These are phyloP conservation scores for Rhizophora apiculata DNA, from an alignment of 345 rosid genomes.

Conservation along the genomic window DNA sequence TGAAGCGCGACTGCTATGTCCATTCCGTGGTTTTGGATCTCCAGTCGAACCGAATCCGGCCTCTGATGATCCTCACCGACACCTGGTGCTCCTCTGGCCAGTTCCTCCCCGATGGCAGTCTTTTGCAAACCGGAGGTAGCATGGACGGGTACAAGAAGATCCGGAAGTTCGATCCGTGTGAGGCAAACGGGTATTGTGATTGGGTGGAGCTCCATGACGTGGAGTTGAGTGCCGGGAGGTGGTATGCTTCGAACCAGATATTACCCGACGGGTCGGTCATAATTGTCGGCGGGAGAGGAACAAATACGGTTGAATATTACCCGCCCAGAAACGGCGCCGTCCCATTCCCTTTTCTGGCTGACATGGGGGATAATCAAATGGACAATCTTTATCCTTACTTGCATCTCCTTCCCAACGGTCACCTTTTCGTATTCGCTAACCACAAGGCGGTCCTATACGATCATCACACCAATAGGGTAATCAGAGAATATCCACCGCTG, in stretches of 20 bases:
- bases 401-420: constrained; percentile 80
- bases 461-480: constrained; percentile 40
- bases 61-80: constrained; percentile 29
- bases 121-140: constrained; percentile 29
- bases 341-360: constrained; percentile 58
- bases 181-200: constrained; percentile 13
- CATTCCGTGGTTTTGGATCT: constrained; percentile 27
- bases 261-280: constrained; percentile 74
- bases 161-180: constrained; percentile 30
- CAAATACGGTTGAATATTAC: constrained; percentile 33
- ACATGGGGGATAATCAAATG: constrained; percentile 72
- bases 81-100: constrained; percentile 35
- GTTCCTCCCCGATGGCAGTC: constrained; percentile 29
- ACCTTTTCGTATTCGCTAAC: constrained; percentile 81
- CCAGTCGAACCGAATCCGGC: constrained; percentile 19
- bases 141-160: constrained; percentile 27
- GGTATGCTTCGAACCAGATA: constrained; percentile 79
- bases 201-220: constrained; percentile 30
- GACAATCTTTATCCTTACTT: constrained; percentile 88
- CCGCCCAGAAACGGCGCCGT: constrained; percentile 51
- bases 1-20: constrained; percentile 78
- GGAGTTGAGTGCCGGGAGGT: constrained; percentile 38
- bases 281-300: constrained; percentile 69
- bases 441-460: constrained; percentile 66
- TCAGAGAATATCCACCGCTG: constrained; percentile 57